Conservation (phyloP, 2,329 filamentous ascomycete species). For the Aspergillus persii region DNA sequence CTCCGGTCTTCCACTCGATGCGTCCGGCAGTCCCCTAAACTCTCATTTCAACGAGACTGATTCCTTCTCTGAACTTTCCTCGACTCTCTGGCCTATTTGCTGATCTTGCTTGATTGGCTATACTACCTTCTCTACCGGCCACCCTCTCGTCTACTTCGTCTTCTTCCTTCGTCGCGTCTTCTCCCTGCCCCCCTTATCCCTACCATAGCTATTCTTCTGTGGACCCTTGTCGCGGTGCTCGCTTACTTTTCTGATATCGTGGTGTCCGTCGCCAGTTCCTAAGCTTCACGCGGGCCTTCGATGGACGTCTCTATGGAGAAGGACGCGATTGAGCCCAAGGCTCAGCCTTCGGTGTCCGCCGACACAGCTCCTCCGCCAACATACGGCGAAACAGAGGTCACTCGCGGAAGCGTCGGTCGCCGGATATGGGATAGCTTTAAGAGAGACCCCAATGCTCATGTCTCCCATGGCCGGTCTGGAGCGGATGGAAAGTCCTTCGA, state of each 20-base stretch:
- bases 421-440: slow-evolving; percentile 45
- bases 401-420: slow-evolving; percentile 21
- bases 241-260: not conserved
- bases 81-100: not conserved
- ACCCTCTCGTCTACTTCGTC: not conserved
- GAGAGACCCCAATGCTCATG: slow-evolving; percentile 43
- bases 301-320: slow-evolving; percentile 30
- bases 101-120: not conserved
- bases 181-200: not conserved
- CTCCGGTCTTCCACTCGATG: not conserved
- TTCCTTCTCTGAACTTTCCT: not conserved
- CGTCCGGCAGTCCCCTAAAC: not conserved
- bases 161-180: not conserved
- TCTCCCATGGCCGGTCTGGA: slow-evolving; percentile 38
- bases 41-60: not conserved
- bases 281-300: not conserved
- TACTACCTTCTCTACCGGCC: not conserved
- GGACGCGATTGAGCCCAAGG: slow-evolving; percentile 25
- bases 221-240: not conserved
- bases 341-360: slow-evolving; percentile 18
- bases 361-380: slow-evolving; percentile 24
- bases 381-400: slow-evolving; percentile 31
- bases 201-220: not conserved
- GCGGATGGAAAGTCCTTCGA: slow-evolving; percentile 59
- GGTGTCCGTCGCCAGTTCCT: not conserved